A percentile compares a stretch with the other conserved stretches of the same genome.
Evolutionary conservation across 306 rosid genomes (phyloP).

Genomic region (Vachellia pachyceras): DNA sequence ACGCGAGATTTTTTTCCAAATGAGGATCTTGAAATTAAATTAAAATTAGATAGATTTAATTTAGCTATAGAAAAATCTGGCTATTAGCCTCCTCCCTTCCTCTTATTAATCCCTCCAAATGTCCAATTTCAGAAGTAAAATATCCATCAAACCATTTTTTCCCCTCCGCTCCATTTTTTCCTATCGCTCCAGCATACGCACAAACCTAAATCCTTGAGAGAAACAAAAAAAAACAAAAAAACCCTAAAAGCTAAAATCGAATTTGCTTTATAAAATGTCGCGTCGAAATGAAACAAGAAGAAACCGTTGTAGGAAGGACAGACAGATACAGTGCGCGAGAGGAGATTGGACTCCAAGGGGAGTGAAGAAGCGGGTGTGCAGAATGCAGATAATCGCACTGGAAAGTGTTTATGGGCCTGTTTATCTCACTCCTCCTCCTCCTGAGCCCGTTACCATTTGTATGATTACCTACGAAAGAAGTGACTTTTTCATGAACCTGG

Average conservation of each 20-base stretch:
- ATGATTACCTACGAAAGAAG: no score
- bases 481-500: no score
- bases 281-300: not conserved
- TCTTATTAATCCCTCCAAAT: not conserved
- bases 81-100: not conserved
- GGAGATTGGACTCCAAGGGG: not conserved
- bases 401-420: not conserved
- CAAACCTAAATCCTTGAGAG: not conserved
- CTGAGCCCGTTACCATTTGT: no score
- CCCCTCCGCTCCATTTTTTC: not conserved
- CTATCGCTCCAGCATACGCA: not conserved
- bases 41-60: no score
- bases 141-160: not conserved
- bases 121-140: not conserved
- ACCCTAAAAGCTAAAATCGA: not conserved
- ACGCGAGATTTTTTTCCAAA: not conserved
- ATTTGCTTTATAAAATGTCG: not conserved
- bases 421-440: no score
- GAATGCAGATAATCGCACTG: not conserved
- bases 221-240: no score
- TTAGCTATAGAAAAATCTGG: not conserved
- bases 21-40: not conserved
- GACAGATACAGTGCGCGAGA: not conserved
- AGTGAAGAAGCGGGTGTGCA: not conserved
- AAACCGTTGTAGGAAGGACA: slow-evolving; percentile 6